phyloP scores from a whole-genome alignment of 495 filamentous ascomycete genomes.

The Aspergillus bridgeri region DNA sequence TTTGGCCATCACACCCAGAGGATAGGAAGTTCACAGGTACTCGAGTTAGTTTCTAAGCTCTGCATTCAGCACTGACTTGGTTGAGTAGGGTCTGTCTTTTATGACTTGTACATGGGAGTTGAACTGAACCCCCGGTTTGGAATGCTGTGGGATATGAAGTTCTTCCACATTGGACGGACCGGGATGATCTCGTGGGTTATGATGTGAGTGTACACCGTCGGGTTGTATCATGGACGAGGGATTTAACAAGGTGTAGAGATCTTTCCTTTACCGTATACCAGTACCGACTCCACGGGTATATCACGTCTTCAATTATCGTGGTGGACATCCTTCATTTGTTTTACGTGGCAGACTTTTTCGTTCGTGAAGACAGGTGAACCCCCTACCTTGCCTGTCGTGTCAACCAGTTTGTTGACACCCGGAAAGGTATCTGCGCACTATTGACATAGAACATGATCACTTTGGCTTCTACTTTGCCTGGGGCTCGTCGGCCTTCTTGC shows the following conservation, averaged over 20 bases:
- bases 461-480: constrained; percentile 52
- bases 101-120: constrained; percentile 46
- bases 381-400: background rate
- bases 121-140: constrained; percentile 50
- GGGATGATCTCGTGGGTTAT: constrained; percentile 43
- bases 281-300: constrained; percentile 39
- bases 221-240: background rate
- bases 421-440: constrained; percentile 45
- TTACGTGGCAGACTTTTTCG: constrained; percentile 50
- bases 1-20: background rate
- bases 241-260: constrained; percentile 24
- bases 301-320: constrained; percentile 44
- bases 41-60: background rate
- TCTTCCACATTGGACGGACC: constrained; percentile 48
- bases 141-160: constrained; percentile 45
- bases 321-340: constrained; percentile 42
- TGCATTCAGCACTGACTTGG: background rate
- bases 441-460: constrained; percentile 51
- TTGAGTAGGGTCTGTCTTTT: constrained; percentile 35
- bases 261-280: constrained; percentile 46
- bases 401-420: background rate
- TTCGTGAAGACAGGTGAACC: constrained; percentile 35
- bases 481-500: constrained; percentile 45
- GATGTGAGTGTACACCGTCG: constrained; percentile 24
- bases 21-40: background rate